Evolutionary conservation across 31 red algal genomes (phyloP), one percentile per base, ranked within the genome.

Genomic region (Asparagopsis taxiformis): DNA sequence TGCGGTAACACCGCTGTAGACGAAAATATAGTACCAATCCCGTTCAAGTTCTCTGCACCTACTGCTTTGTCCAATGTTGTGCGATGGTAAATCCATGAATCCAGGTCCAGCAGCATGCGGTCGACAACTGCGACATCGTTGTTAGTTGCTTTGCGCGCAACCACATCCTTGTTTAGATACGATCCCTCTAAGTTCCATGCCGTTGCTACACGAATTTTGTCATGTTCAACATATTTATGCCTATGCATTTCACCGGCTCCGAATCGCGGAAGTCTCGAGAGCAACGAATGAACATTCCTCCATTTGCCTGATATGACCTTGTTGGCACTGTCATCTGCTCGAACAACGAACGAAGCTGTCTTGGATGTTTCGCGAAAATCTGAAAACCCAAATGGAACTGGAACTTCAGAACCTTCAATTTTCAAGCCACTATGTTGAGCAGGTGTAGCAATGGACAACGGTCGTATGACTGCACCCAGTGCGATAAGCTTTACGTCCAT

Each of bases 401-500:
- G 6, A 29, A 13, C 39, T 69, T 36, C 7, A 6, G 1, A 38
- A 31, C 28, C 51, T 32, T 7, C 44, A 9, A 51, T 22, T 44
- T 43, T 22, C 1, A 69, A 21, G 3, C 39, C 28, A 28, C 41
- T 51, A 51, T 69, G 65, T 43, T 69, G 43, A 13, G n/a, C 41
- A 30, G 28, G 32, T 24, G 39, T 46, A 15, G 49, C 39, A 2
- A 69, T 25, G 6, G 65, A 69, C 2, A 69, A 46, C 17, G 65
- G 65, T 30, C 49, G 43, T n/a, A 69, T 52, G 22, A 69, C 41
- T 10, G 65, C 65, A 1, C 65, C 65, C 9, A 69, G 44, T 30
- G 65, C 65, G 17, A 59, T 58, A 24, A 74, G 3, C 1, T 24
- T 55, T 33, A 74, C 69, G 24, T 74, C 69, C 69, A 74, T 74